Conservation (phyloP, 441 rosid species). For the Populus hybrid region DNA sequence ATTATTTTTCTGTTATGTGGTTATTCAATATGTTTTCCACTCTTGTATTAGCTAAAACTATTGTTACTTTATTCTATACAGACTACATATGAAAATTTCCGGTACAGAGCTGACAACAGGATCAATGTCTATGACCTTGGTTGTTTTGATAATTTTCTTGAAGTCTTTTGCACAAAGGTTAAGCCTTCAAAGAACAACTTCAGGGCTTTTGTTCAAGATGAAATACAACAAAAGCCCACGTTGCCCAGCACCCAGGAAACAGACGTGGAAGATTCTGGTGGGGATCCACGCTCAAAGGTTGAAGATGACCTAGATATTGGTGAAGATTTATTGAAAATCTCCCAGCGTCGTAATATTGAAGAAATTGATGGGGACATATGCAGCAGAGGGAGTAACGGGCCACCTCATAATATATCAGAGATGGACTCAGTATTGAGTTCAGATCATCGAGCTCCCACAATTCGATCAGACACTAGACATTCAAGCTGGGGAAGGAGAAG, state of each 20-base stretch:
- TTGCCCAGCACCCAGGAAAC: constrained; percentile 46
- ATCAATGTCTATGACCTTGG: constrained; percentile 62
- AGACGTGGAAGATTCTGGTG: constrained; percentile 41
- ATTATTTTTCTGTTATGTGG: neutral
- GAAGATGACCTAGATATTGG: constrained; percentile 83
- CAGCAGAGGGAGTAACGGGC: constrained; percentile 64
- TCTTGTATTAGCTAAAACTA: constrained; percentile 5
- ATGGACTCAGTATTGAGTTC: constrained; percentile 48
- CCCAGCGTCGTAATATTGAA: constrained; percentile 65
- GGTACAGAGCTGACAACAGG: constrained; percentile 77
- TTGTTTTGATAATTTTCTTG: constrained; percentile 59
- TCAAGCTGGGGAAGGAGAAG: constrained; percentile 75
- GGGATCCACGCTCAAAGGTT: constrained; percentile 70
- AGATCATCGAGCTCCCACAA: constrained; percentile 59
- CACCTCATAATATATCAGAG: constrained; percentile 41
- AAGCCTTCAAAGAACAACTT: constrained; percentile 80
- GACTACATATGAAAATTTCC: constrained; percentile 94
- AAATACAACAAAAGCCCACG: constrained; percentile 41
- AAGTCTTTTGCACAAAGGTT: constrained; percentile 65
- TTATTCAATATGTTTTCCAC: neutral
- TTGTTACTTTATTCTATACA: constrained; percentile 28
- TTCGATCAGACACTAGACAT: constrained; percentile 57
- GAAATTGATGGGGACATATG: constrained; percentile 57
- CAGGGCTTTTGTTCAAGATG: constrained; percentile 62
- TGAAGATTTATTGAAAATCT: constrained; percentile 70